Percentiles rank a stretch among this genome's conserved stretches.
phyloP scores from a whole-genome alignment of 345 rosid genomes.

The Murraya koenigii region DNA sequence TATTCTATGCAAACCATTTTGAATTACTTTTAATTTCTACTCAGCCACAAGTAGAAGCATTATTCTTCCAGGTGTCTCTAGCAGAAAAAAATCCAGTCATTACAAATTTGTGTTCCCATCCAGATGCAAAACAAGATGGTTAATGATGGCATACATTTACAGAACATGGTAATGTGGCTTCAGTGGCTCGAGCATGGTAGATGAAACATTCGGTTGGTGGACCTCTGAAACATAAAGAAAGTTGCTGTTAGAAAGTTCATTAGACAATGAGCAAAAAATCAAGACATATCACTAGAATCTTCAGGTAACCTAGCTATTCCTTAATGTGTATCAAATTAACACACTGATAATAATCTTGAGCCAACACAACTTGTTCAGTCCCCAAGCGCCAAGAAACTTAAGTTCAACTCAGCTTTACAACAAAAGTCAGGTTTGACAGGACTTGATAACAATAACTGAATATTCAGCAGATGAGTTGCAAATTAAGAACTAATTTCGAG shows the following conservation, averaged over 20 bases:
- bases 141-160: slow-evolving; percentile 35
- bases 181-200: slow-evolving; percentile 83
- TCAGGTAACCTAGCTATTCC: background rate
- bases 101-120: background rate
- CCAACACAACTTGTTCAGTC: background rate
- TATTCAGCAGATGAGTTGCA: background rate
- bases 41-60: too few relatives aligned
- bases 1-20: background rate
- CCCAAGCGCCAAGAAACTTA: too few relatives aligned
- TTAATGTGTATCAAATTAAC: background rate
- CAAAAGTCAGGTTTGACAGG: background rate
- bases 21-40: background rate
- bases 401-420: background rate
- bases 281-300: background rate
- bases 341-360: background rate
- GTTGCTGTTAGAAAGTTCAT: background rate
- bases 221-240: slow-evolving; percentile 58
- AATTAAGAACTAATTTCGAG: background rate
- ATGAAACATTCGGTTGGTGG: slow-evolving; percentile 92
- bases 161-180: slow-evolving; percentile 54
- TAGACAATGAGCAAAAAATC: background rate
- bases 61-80: too few relatives aligned
- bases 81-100: too few relatives aligned
- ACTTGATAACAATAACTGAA: background rate
- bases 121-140: background rate